These are phyloP conservation scores for Trichoderma sp. DNA, from an alignment of 2,329 filamentous ascomycete genomes.

Conservation along the genomic window DNA sequence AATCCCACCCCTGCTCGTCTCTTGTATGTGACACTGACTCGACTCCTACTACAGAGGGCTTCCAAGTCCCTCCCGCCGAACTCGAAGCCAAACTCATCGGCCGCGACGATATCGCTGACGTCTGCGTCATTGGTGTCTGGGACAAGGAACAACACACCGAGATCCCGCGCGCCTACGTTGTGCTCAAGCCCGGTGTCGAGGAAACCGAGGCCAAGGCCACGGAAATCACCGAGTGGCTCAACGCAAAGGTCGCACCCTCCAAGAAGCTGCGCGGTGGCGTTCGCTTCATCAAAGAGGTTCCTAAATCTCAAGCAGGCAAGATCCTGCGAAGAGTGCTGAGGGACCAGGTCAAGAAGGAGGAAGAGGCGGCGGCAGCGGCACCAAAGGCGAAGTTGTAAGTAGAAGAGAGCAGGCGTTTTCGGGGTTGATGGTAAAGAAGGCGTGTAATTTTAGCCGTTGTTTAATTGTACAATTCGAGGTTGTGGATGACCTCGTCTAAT, in stretches of 20 bases:
- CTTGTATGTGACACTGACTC: not conserved
- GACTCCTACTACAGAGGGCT: conserved; percentile 47
- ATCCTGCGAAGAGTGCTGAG: conserved; percentile 51
- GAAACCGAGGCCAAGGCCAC: conserved; percentile 33
- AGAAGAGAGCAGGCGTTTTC: not conserved
- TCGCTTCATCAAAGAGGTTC: conserved; percentile 63
- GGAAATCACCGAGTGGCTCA: conserved; percentile 41
- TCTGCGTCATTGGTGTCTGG: conserved; percentile 62
- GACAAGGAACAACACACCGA: conserved; percentile 63
- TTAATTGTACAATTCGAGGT: conserved; percentile 4
- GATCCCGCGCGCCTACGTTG: conserved; percentile 55
- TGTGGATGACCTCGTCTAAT: not conserved
- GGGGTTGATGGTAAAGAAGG: not conserved
- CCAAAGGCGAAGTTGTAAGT: conserved; percentile 39
- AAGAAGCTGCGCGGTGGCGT: conserved; percentile 73
- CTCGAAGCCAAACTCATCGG: conserved; percentile 52
- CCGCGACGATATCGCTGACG: conserved; percentile 51
- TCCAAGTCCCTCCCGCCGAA: conserved; percentile 69
- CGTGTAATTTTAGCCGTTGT: not conserved
- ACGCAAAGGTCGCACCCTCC: conserved; percentile 59
- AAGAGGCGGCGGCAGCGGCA: not conserved
- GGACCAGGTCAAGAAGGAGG: conserved; percentile 39
- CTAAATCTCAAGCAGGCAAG: conserved; percentile 63
- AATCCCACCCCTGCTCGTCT: not conserved
- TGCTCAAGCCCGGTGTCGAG: conserved; percentile 37